A percentile compares a stretch with the other conserved stretches of the same genome.
Conservation (phyloP, 169 alveolate species). For the Plasmodium relictum region DNA sequence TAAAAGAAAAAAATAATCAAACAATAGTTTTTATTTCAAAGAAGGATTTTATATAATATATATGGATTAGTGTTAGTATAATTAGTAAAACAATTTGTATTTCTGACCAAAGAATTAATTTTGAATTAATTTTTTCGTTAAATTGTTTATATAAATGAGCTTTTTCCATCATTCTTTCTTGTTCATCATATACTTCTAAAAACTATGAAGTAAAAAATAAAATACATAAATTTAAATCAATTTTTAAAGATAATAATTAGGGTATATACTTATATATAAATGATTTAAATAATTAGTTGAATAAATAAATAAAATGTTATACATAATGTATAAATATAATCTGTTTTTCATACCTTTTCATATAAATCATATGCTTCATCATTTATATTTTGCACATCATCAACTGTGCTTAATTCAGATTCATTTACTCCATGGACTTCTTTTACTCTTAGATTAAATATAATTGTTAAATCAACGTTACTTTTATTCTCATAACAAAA, state of each 20-base stretch:
- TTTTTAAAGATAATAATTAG: background rate
- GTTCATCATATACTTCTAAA: slow-evolving; percentile 68
- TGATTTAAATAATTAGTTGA: background rate
- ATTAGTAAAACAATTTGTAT: slow-evolving; percentile 57
- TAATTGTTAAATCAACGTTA: slow-evolving; percentile 58
- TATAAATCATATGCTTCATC: slow-evolving; percentile 26
- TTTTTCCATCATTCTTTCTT: slow-evolving; percentile 70
- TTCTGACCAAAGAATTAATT: slow-evolving; percentile 68
- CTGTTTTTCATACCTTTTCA: slow-evolving; percentile 41
- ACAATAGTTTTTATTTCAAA: slow-evolving; percentile 77
- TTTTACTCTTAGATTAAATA: slow-evolving; percentile 61
- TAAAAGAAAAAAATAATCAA: background rate
- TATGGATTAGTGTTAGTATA: slow-evolving; percentile 54
- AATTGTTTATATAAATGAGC: slow-evolving; percentile 67
- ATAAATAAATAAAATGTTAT: background rate
- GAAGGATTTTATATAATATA: slow-evolving; percentile 69
- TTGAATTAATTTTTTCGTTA: slow-evolving; percentile 73
- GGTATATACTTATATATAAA: background rate
- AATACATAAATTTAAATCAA: background rate
- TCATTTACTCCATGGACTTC: slow-evolving; percentile 30
- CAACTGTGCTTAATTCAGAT: slow-evolving; percentile 46
- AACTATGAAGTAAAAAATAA: slow-evolving; percentile 24
- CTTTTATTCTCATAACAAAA: slow-evolving; percentile 53
- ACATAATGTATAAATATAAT: too few species aligned
- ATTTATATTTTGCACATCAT: slow-evolving; percentile 60